Percentiles rank a stretch among this genome's conserved stretches.
Conservation (phyloP, 1,284 basidiomycete species). For the Marasmius fiardii region DNA sequence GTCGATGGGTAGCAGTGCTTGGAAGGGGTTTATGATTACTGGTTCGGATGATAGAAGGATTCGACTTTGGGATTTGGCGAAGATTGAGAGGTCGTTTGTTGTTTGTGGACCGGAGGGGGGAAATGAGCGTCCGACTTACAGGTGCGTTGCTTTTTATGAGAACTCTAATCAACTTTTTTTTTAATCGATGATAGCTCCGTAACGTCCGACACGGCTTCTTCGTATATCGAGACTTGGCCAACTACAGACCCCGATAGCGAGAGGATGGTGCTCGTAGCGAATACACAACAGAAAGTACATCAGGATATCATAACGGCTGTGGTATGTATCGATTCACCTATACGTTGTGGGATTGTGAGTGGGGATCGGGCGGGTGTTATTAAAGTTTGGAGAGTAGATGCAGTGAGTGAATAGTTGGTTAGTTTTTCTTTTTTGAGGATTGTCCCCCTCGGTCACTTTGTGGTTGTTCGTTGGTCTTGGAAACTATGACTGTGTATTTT, state of each 20-base stretch:
- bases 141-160: slow-evolving; percentile 38
- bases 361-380: slow-evolving; percentile 82
- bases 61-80: slow-evolving; percentile 79
- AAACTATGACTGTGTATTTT: too few species aligned
- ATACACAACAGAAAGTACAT: slow-evolving; percentile 79
- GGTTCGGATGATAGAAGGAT: slow-evolving; percentile 83
- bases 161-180: slow-evolving; percentile 7
- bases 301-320: slow-evolving; percentile 83
- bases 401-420: slow-evolving; percentile 27
- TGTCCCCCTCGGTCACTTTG: too few species aligned
- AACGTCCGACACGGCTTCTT: slow-evolving; percentile 39
- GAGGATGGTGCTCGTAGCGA: slow-evolving; percentile 72
- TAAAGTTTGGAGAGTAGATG: slow-evolving; percentile 79
- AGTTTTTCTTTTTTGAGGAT: too few species aligned
- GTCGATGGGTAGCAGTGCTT: slow-evolving; percentile 32
- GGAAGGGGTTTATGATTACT: slow-evolving; percentile 72
- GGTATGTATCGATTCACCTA: slow-evolving; percentile 82
- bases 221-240: slow-evolving; percentile 66
- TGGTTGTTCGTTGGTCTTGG: too few species aligned
- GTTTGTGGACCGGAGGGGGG: slow-evolving; percentile 72
- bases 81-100: slow-evolving; percentile 65
- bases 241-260: slow-evolving; percentile 39
- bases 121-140: slow-evolving; percentile 64
- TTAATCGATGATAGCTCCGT: slow-evolving; percentile 26
- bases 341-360: slow-evolving; percentile 82